phyloP scores from a whole-genome alignment of 306 rosid species.

The Myrica gale region DNA sequence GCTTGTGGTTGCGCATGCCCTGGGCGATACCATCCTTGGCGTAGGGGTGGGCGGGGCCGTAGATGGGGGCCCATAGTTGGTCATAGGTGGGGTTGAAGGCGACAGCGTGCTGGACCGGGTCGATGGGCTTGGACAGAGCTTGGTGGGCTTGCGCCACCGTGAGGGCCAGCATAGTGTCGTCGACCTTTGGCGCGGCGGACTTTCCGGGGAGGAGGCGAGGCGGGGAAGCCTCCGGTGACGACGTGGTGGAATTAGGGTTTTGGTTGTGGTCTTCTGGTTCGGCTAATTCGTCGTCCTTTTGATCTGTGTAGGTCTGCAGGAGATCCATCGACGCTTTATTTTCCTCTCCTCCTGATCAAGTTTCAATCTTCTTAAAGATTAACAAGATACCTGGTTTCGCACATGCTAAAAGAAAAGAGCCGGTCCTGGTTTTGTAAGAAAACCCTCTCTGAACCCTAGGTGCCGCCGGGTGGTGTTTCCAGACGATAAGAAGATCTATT shows the following conservation, averaged over 20 bases:
- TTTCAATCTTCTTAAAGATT: too few species aligned
- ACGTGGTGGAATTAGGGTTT: constrained; percentile 44
- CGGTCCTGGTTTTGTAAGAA: too few species aligned
- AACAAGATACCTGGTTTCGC: too few species aligned
- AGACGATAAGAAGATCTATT: too few species aligned
- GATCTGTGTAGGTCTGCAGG: constrained; percentile 55
- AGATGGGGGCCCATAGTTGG: constrained; percentile 90
- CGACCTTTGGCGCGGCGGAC: constrained; percentile 77
- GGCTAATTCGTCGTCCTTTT: constrained; percentile 37
- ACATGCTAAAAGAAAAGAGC: too few species aligned
- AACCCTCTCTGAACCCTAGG: too few species aligned
- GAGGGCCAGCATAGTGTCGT: constrained; percentile 86
- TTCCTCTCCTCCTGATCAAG: too few species aligned
- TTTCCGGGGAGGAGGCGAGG: constrained; percentile 71
- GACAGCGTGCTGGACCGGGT: constrained; percentile 71
- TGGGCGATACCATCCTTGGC: constrained; percentile 92
- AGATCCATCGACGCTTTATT: constrained; percentile 56
- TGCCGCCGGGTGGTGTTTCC: too few species aligned
- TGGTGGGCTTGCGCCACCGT: constrained; percentile 46
- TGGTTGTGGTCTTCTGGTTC: constrained; percentile 18
- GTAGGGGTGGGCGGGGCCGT: constrained; percentile 89
- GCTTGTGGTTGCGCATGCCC: constrained; percentile 96
- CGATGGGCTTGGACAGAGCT: constrained; percentile 54
- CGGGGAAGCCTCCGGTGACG: constrained; percentile 62
- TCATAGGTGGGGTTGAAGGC: constrained; percentile 85